phyloP scores from a whole-genome alignment of 306 rosid genomes.

The Cyamopsis tetragonoloba region DNA sequence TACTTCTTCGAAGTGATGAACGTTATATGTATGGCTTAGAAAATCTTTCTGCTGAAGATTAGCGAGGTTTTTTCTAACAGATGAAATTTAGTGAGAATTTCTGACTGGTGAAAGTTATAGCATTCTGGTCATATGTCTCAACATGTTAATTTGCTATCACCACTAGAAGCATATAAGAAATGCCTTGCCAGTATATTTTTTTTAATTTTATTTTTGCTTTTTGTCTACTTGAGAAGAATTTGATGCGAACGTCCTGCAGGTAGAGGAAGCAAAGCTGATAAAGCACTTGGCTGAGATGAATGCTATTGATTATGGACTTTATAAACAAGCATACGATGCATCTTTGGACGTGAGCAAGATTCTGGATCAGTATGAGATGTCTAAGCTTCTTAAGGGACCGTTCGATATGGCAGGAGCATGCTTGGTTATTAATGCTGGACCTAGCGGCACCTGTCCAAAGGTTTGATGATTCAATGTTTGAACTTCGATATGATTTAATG shows the following conservation, averaged over 20 bases:
- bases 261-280: conserved; percentile 82
- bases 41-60: background rate
- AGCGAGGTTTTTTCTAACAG: background rate
- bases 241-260: conserved; percentile 39
- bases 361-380: conserved; percentile 69
- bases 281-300: conserved; percentile 65
- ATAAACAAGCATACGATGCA: conserved; percentile 73
- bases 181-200: background rate
- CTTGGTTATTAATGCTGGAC: conserved; percentile 54
- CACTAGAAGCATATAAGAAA: conserved; percentile 6
- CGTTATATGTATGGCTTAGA: background rate
- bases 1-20: background rate
- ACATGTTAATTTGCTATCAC: background rate
- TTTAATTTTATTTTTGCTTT: background rate
- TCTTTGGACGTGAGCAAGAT: conserved; percentile 61
- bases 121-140: background rate
- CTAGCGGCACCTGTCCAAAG: conserved; percentile 44
- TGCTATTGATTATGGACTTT: conserved; percentile 65
- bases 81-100: no score
- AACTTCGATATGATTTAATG: conserved; percentile 18
- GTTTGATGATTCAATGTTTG: conserved; percentile 39
- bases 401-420: conserved; percentile 81
- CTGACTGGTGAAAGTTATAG: no score
- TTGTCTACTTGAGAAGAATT: background rate
- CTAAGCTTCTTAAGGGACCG: conserved; percentile 76